A percentile compares a stretch with the other conserved stretches of the same genome.
Conservation (phyloP, 441 rosid genomes). For the Arabidopsis lyrata region DNA sequence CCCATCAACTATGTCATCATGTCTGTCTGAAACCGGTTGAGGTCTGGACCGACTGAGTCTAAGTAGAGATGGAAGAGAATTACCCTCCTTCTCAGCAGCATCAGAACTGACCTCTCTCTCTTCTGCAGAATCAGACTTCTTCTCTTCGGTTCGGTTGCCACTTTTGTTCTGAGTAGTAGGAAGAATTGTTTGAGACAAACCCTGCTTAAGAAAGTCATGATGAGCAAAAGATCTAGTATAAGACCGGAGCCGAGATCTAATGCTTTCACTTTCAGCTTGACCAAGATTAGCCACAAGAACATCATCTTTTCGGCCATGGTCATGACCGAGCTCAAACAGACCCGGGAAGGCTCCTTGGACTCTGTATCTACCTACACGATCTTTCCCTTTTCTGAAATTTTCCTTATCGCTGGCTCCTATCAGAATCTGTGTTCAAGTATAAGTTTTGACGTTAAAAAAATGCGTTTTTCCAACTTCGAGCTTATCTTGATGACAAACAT, state of each 20-base stretch:
- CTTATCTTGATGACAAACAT: conserved; percentile 1
- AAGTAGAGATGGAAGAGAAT: conserved; percentile 46
- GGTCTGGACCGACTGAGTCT: conserved; percentile 64
- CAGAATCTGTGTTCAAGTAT: conserved; percentile 52
- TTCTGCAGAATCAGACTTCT: conserved; percentile 34
- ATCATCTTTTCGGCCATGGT: conserved; percentile 44
- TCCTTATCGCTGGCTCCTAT: conserved; percentile 69
- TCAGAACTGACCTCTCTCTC: conserved; percentile 32
- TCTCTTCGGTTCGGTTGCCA: conserved; percentile 56
- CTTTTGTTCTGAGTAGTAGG: conserved; percentile 49
- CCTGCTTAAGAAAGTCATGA: conserved; percentile 55
- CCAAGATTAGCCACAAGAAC: conserved; percentile 63
- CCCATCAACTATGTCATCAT: conserved; percentile 31
- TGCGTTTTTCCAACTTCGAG: not conserved
- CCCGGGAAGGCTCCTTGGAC: conserved; percentile 66
- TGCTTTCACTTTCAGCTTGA: conserved; percentile 70
- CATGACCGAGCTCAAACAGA: conserved; percentile 69
- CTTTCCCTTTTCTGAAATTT: conserved; percentile 57
- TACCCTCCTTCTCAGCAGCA: conserved; percentile 46
- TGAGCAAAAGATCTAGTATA: conserved; percentile 75
- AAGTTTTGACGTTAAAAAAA: not conserved
- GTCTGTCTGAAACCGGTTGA: conserved; percentile 51
- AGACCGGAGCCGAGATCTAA: conserved; percentile 64
- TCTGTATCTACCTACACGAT: conserved; percentile 67
- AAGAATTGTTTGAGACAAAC: conserved; percentile 46